Conservation (phyloP, 2,329 filamentous ascomycete species). For the Beauveria rudraprayagi region DNA sequence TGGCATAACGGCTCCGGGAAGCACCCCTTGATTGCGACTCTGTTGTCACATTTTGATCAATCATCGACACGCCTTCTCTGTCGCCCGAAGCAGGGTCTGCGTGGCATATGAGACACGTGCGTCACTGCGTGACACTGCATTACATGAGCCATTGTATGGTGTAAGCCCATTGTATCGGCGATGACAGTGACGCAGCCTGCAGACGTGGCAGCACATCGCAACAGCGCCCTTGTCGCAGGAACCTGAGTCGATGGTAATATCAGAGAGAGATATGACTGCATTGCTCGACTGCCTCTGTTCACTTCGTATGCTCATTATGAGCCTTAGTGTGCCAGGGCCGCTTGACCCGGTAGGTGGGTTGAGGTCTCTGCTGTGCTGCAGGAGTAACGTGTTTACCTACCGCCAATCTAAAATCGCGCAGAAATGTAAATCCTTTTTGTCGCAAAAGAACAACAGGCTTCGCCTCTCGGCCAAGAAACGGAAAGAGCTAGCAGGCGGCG, state of each 20-base stretch:
- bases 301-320: too few relatives aligned
- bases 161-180: background rate
- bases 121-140: conserved; percentile 4
- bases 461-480: background rate
- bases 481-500: background rate
- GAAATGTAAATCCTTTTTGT: background rate
- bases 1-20: background rate
- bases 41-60: background rate
- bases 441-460: background rate
- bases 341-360: background rate
- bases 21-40: background rate
- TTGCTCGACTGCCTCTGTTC: background rate
- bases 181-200: background rate
- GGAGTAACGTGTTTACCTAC: background rate
- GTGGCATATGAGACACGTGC: conserved; percentile 8
- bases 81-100: background rate
- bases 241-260: background rate
- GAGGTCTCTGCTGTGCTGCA: background rate
- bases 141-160: background rate
- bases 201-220: background rate
- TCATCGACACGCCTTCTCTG: background rate
- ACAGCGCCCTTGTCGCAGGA: background rate
- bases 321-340: background rate
- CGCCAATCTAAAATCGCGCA: background rate
- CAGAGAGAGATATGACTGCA: background rate